phyloP scores from a whole-genome alignment of 2,329 filamentous ascomycete species.

The Rachicladosporium sp. region DNA sequence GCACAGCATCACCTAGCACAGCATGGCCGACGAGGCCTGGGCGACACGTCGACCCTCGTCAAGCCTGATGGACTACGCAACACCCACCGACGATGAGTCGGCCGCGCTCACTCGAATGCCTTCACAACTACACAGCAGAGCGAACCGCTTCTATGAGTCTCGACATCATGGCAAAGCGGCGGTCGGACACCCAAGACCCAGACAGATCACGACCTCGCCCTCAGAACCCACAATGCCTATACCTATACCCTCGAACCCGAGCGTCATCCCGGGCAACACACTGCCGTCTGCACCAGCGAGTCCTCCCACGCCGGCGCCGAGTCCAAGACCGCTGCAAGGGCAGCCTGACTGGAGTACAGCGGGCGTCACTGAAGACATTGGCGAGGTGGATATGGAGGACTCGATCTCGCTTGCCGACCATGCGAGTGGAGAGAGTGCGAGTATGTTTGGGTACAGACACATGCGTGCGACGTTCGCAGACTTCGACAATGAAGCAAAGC shows the following conservation, averaged over 20 bases:
- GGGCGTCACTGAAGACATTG: conserved; percentile 69
- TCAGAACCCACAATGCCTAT: conserved; percentile 30
- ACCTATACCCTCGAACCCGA: conserved; percentile 31
- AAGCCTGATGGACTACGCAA: conserved; percentile 20
- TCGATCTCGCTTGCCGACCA: conserved; percentile 10
- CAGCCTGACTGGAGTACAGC: conserved; percentile 65
- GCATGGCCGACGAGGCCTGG: conserved; percentile 9
- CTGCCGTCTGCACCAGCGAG: conserved; percentile 53
- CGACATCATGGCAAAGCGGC: conserved; percentile 21
- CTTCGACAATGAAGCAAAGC: conserved; percentile 62
- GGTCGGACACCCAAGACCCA: conserved; percentile 30
- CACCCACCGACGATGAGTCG: conserved; percentile 12
- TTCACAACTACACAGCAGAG: conserved; percentile 17
- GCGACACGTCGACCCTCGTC: conserved; percentile 12
- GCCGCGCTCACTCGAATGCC: conserved; percentile 19
- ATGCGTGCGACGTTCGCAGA: conserved; percentile 70
- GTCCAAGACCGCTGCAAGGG: conserved; percentile 50
- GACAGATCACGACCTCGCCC: conserved; percentile 33
- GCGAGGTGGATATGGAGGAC: conserved; percentile 29
- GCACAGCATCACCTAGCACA: not conserved
- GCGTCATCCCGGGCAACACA: conserved; percentile 45
- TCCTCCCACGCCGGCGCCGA: conserved; percentile 55
- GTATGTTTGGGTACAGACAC: conserved; percentile 46
- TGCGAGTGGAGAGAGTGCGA: conserved; percentile 13
- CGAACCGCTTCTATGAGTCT: conserved; percentile 16